A percentile compares a stretch with the other conserved stretches of the same genome.
Evolutionary conservation across 352 stramenopile species (phyloP).

Genomic region (Pilasporangium apinafurcum): DNA sequence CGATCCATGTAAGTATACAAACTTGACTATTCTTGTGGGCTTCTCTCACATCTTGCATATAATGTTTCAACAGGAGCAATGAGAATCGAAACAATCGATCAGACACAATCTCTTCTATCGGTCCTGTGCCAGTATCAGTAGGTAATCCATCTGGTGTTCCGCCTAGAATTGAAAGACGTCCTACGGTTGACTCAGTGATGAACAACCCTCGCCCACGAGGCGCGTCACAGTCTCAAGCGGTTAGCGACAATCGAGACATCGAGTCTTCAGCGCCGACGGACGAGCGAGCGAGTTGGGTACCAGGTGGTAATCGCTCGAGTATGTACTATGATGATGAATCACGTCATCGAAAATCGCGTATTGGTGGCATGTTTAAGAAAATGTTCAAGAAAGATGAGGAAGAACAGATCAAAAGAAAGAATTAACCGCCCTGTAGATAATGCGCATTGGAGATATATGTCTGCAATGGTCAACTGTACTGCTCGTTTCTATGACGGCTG

Average conservation of each 20-base stretch:
- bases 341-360: constrained; percentile 61
- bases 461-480: no score
- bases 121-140: constrained; percentile 55
- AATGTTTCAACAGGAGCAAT: no score
- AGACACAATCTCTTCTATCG: constrained; percentile 55
- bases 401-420: background rate
- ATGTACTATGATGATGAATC: constrained; percentile 61
- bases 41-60: background rate
- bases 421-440: no score
- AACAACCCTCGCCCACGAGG: constrained; percentile 31
- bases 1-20: constrained; percentile 1
- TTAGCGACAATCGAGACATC: constrained; percentile 3
- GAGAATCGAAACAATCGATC: constrained; percentile 38
- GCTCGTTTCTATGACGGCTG: no score
- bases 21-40: background rate
- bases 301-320: constrained; percentile 24
- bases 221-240: constrained; percentile 8
- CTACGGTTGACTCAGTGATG: constrained; percentile 41
- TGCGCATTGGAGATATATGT: no score
- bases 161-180: constrained; percentile 22
- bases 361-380: constrained; percentile 86
- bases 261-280: constrained; percentile 9
- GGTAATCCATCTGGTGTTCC: constrained; percentile 10
- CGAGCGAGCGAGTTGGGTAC: constrained; percentile 17
- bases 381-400: constrained; percentile 86